Evolutionary conservation across 768 basidiomycete species (phyloP).

Genomic region (Tephrocybe sp.): DNA sequence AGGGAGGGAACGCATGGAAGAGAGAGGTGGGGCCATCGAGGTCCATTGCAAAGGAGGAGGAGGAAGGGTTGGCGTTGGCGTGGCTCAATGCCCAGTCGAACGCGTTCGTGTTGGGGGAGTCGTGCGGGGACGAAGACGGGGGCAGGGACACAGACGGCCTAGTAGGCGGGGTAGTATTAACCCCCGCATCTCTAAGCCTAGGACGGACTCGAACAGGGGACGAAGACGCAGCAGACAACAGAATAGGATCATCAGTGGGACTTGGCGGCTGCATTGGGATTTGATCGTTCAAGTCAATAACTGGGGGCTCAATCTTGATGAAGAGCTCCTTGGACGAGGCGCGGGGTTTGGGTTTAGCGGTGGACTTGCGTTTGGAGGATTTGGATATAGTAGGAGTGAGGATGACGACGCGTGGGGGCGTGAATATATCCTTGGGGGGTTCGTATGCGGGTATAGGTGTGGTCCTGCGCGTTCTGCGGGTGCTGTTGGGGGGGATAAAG

Average conservation of each 20-base stretch:
- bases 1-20: no score
- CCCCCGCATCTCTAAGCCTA: constrained; percentile 15
- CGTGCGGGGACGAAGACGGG: constrained; percentile 18
- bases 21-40: constrained; percentile 25
- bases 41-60: constrained; percentile 27
- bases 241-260: constrained; percentile 74
- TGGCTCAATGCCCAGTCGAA: constrained; percentile 24
- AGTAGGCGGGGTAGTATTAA: constrained; percentile 17
- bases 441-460: constrained; percentile 66
- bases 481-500: constrained; percentile 36
- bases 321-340: constrained; percentile 21
- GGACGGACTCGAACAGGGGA: constrained; percentile 18
- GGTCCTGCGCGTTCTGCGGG: constrained; percentile 39
- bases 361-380: constrained; percentile 33
- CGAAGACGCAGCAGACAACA: constrained; percentile 49
- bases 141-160: constrained; percentile 17
- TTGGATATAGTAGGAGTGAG: constrained; percentile 40
- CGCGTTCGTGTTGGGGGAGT: no score
- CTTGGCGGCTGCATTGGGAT: constrained; percentile 68
- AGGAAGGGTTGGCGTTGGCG: constrained; percentile 11
- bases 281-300: constrained; percentile 57
- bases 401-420: constrained; percentile 65
- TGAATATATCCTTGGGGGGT: constrained; percentile 67
- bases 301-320: constrained; percentile 68
- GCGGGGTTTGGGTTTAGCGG: constrained; percentile 14